Base-by-base conservation (phyloP, 441 rosid species). In the Arabidopsis hybrid region DNA sequence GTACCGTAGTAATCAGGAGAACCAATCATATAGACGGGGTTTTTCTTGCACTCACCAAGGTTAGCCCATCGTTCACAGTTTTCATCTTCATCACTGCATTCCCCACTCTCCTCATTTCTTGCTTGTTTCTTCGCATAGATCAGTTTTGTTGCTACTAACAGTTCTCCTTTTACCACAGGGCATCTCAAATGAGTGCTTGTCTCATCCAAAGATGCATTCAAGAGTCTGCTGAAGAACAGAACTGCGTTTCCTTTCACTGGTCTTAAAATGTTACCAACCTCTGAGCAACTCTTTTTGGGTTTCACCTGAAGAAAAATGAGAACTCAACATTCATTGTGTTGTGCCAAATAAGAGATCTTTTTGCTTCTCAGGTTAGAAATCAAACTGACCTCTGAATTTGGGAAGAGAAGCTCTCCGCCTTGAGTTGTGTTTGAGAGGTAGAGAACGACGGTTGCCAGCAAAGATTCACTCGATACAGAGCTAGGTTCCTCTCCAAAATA, bases 1-100 rank as follows among this genome's bases (percentile, higher is more conserved):
- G 98, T 87, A 50, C 99, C 98, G 1, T 74, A 93, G 82, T 95
- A 91, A 81, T 93, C 97, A 14, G 93, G 90, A 45, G 98, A 86
- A 55, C 99, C 98, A 32, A 86, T 73, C 99, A 95, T 93, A 83
- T 75, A 95, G 16, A 95, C 85, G 6, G 97, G 91, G 70, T 95
- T 95, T 76, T 79, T 93, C 79, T 84, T 80, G 80, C 98, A 93
- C 74, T 95, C 99, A 1, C 98, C 97, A 5, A 65, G 64, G 35
- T 88, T 87, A 63, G 98, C 99, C 97, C 99, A 95, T 47, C 71
- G 39, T 8, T 83, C 75, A 71, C 98, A 95, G 62, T 55, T 82
- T 7, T 83, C 85, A 63, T 95, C 99, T 86, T 95, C 96, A 40
- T 95, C 98, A 1, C 76, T 77, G 79, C 99, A 95, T 21, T 84